Conservation (phyloP, 768 basidiomycete species). For the Arthromyces matolae region DNA sequence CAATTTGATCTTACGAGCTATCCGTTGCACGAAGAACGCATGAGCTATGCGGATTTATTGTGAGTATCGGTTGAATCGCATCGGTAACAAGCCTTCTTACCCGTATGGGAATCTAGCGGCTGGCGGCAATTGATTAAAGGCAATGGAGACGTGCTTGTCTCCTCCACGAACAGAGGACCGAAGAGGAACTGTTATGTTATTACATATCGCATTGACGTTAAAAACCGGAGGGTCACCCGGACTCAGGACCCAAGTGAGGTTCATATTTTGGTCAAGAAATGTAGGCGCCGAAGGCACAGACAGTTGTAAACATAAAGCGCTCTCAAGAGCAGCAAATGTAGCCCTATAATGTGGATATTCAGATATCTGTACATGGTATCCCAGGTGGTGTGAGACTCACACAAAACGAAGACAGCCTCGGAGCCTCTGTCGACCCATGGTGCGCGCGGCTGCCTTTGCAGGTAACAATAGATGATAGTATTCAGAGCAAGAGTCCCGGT, state of each 20-base stretch:
- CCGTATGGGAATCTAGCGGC: neutral
- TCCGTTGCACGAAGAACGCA: constrained; percentile 6
- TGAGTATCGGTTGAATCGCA: no score
- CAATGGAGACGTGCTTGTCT: neutral
- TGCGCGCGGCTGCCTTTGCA: neutral
- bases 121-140: neutral
- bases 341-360: no score
- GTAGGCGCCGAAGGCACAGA: neutral
- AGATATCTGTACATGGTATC: no score
- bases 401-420: neutral
- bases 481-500: no score
- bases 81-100: constrained; percentile 3
- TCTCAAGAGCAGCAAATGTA: neutral
- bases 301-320: neutral
- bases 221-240: constrained; percentile 2
- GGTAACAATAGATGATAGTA: neutral
- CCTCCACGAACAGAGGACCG: neutral
- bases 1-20: constrained; percentile 9
- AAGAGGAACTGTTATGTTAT: neutral
- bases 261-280: neutral
- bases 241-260: neutral
- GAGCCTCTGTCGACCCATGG: neutral
- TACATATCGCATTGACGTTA: constrained; percentile 6
- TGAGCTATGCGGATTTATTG: constrained; percentile 3
- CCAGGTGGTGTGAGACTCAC: neutral